phyloP scores from a whole-genome alignment of 2,329 filamentous ascomycete genomes.

The Clarireedia hainanense region DNA sequence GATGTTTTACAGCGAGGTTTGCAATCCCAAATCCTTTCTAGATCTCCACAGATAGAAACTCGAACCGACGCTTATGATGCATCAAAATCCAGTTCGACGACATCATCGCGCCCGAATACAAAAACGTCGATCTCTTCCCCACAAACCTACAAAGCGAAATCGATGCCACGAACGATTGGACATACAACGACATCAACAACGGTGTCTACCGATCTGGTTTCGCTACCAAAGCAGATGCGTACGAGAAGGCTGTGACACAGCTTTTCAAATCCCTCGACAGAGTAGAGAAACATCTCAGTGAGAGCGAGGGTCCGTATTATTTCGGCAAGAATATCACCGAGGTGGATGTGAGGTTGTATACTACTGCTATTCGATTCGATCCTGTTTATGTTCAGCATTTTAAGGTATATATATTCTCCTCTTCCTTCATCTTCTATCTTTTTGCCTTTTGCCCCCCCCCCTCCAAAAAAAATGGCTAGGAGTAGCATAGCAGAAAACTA shows the following conservation, averaged over 20 bases:
- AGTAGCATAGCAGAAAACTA: background rate
- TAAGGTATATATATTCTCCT: conserved; percentile 58
- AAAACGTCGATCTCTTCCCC: conserved; percentile 60
- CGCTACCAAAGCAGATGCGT: conserved; percentile 74
- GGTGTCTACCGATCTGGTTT: conserved; percentile 74
- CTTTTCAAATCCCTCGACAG: conserved; percentile 74
- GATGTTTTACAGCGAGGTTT: conserved; percentile 71
- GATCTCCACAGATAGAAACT: background rate
- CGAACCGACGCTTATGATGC: background rate
- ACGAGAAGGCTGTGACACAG: conserved; percentile 61
- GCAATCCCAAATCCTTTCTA: conserved; percentile 19
- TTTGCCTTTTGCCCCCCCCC: background rate
- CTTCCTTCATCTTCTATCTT: too few species aligned
- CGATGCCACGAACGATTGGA: conserved; percentile 73
- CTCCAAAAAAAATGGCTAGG: background rate
- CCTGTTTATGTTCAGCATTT: conserved; percentile 78
- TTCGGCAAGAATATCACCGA: conserved; percentile 73
- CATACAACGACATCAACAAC: conserved; percentile 66
- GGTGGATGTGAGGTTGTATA: conserved; percentile 67
- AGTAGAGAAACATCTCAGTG: conserved; percentile 60
- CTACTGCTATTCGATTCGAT: conserved; percentile 59
- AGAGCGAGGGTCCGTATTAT: conserved; percentile 55
- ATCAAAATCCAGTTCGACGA: conserved; percentile 60
- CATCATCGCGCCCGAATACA: conserved; percentile 52
- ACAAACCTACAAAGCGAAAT: conserved; percentile 53